phyloP scores from a whole-genome alignment of 768 basidiomycete genomes.

The Baorangia bicolor region DNA sequence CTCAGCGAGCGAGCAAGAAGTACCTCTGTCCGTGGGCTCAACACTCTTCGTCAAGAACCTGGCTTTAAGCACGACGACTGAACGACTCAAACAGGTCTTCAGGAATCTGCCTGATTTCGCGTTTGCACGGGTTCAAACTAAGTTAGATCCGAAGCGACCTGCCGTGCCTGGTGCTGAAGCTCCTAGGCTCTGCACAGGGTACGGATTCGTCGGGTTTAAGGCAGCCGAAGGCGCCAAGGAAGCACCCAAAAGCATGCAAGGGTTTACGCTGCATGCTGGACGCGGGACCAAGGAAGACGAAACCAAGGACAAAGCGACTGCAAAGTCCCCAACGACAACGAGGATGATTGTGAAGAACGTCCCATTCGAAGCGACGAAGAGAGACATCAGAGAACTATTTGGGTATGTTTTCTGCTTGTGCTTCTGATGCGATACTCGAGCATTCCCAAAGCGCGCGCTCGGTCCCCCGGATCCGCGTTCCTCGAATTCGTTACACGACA shows the following conservation, averaged over 20 bases:
- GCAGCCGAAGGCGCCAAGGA: constrained; percentile 67
- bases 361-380: too few relatives aligned
- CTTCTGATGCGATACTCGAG: neutral
- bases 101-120: constrained; percentile 67
- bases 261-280: constrained; percentile 84
- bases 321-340: constrained; percentile 68
- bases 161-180: too few relatives aligned
- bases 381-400: constrained; percentile 88
- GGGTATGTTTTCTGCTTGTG: constrained; percentile 50
- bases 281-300: constrained; percentile 65
- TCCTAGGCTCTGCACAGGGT: constrained; percentile 84
- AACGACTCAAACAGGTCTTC: constrained; percentile 67
- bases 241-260: constrained; percentile 75
- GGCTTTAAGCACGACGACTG: constrained; percentile 78
- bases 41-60: too few relatives aligned
- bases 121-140: too few relatives aligned
- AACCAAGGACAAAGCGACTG: constrained; percentile 34
- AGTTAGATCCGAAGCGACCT: too few relatives aligned
- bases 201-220: constrained; percentile 92
- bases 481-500: too few relatives aligned
- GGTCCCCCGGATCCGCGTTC: constrained; percentile 93
- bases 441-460: constrained; percentile 55
- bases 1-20: constrained; percentile 37
- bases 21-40: constrained; percentile 51
- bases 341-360: constrained; percentile 99